Evolutionary conservation across 2,329 filamentous ascomycete genomes (phyloP), one percentile per base, ranked within the genome.

Genomic region (Trichoderma cornu-damae): DNA sequence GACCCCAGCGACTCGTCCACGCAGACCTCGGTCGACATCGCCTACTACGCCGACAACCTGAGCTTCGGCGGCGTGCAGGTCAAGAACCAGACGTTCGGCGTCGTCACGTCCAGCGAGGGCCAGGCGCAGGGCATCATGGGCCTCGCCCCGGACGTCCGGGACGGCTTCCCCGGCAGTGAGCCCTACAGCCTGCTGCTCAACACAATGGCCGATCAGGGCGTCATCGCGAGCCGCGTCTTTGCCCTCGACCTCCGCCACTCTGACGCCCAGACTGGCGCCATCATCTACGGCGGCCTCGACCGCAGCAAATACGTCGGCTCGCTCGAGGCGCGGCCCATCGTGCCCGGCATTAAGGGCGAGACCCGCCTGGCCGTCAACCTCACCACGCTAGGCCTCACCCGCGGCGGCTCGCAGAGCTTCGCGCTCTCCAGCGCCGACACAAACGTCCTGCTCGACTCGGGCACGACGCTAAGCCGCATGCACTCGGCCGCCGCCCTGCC

Each of bases 141-240:
- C 7, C 72, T 82, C 3, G 78, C 73, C 0, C 77, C 76, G 1
- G 70, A 75, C 51, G 64, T 72, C 37, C 58, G 66, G 4, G 61
- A 72, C 64, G 68, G 82, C 48, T 68, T 77, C 68, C 65, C 64
- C 11, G 60, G 63, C 40, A 32, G 65, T 2, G 53, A 65, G 40
- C 72, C 72, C 2, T 86, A 87, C 58, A 78, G 78, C 1, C 75
- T 82, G 22, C 73, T 87, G 18, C 69, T 82, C 44, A 79, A 78
- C 62, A 77, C 71, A 20, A 72, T 82, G 66, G 71, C 72, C 1
- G 64, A 69, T 0, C 75, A 81, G 61, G 75, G 75, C 14, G 63
- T 78, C 32, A 81, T 80, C 57, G 69, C 73, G 43, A 78, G 75
- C 57, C 76, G 76, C n/a, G 69, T 77, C 34, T 82, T 81, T 63